Evolutionary conservation across 2,329 filamentous ascomycete species (phyloP).

Genomic region (Ceratocystis colombiana): DNA sequence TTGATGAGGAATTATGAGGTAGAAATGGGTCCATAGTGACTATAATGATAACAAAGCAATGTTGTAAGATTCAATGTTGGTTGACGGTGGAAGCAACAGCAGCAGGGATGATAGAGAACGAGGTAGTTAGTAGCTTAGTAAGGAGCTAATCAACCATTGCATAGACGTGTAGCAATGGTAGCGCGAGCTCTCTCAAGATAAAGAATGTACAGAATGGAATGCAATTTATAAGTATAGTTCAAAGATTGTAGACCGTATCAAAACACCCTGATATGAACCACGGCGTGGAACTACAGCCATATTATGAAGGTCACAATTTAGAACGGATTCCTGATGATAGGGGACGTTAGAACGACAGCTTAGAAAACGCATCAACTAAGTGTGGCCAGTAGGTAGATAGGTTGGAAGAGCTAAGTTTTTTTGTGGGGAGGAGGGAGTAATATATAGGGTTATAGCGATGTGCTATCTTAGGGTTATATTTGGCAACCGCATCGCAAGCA

Average conservation of each 20-base stretch:
- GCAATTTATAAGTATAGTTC: not conserved
- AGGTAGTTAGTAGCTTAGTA: not conserved
- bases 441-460: not conserved
- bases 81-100: not conserved
- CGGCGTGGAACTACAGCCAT: not conserved
- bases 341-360: too few species aligned
- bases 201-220: not conserved
- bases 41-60: not conserved
- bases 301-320: too few species aligned
- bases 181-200: not conserved
- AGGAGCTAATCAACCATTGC: not conserved
- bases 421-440: not conserved
- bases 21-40: constrained; percentile 19
- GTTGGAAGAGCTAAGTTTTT: not conserved
- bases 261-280: not conserved
- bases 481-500: not conserved
- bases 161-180: not conserved
- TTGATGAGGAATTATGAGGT: not conserved
- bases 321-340: too few species aligned
- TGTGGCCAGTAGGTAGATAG: too few species aligned
- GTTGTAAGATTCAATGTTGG: not conserved
- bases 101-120: not conserved
- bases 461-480: not conserved
- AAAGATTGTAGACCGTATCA: not conserved
- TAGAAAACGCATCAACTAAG: too few species aligned